A percentile compares a stretch with the other conserved stretches of the same genome.
Conservation (phyloP, 202 grass and related monocot genomes). For the Eragrostis tef region DNA sequence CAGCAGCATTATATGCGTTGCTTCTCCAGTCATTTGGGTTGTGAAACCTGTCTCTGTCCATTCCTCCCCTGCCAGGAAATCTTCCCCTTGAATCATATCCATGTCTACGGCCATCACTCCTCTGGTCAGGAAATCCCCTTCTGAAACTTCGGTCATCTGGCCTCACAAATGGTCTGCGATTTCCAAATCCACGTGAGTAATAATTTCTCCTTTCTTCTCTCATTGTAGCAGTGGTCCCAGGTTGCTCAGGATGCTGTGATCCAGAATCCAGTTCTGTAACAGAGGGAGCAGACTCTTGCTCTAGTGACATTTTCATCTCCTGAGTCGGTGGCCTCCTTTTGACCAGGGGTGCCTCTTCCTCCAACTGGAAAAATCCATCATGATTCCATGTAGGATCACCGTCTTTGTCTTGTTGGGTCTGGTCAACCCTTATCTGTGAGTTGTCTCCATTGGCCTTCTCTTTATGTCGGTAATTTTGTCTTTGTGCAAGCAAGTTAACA, state of each 20-base stretch:
- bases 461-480: no score
- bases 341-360: slow-evolving; percentile 48
- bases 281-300: slow-evolving; percentile 44
- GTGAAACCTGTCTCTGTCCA: slow-evolving; percentile 62
- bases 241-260: slow-evolving; percentile 46
- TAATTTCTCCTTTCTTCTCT: slow-evolving; percentile 56
- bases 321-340: slow-evolving; percentile 63
- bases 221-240: slow-evolving; percentile 42
- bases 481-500: no score
- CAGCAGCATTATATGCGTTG: slow-evolving; percentile 45
- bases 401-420: slow-evolving; percentile 41
- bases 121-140: slow-evolving; percentile 57
- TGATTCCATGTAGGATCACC: slow-evolving; percentile 61
- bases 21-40: slow-evolving; percentile 46
- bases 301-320: slow-evolving; percentile 53
- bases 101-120: slow-evolving; percentile 53
- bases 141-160: slow-evolving; percentile 55
- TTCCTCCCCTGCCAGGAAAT: slow-evolving; percentile 59
- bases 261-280: slow-evolving; percentile 38
- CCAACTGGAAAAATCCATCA: slow-evolving; percentile 73
- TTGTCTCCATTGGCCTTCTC: slow-evolving; percentile 33
- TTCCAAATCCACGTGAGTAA: slow-evolving; percentile 45
- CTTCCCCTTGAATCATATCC: slow-evolving; percentile 61
- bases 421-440: slow-evolving; percentile 51
- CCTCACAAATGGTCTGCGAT: slow-evolving; percentile 31